Base-by-base conservation (phyloP, 2,329 filamentous ascomycete species). In the Zymoseptoria brevis region DNA sequence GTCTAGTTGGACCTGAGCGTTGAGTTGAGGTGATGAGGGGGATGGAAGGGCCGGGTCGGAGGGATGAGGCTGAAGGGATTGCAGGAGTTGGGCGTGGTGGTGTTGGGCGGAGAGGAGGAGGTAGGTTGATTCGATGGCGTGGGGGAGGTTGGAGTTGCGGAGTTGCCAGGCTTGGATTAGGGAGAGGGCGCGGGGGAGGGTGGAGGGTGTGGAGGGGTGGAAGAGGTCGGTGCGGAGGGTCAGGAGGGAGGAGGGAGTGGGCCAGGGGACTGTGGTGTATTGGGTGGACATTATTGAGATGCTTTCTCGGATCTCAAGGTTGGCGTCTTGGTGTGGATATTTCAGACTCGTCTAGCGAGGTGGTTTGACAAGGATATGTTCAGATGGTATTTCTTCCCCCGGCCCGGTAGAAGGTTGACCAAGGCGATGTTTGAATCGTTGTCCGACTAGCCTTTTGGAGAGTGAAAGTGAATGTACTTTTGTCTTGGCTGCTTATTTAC, bases 111-210 rank as follows among this genome's bases (percentile, higher is more conserved):
- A 84, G 65, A 83, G 83, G 60, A 94, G 77, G 62, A 90, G 81
- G 2, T 87, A 87, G 50, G 89, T 92, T 41, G 87, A 88, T 75
- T 93, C 89, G 57, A 93, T 82, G 74, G 90, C 80, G 75, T 93
- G 87, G 57, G 89, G 89, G 62, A 90, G 87, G 67, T 84, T 84
- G 11, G 35, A 45, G 64, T 86, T 86, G 71, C 87, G 83, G 68
- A 87, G 81, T 80, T 87, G 84, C 87, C 87, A 85, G 56, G 69
- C 65, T 59, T 68, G 64, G 45, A 78, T 73, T 66, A 74, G 73
- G 59, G 72, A 67, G 48, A 78, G 72, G 21, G 75, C 76, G 45
- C 66, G 66, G 58, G 71, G 68, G 55, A 72, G 72, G 60, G 69
- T 65, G 24, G 65, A 61, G 50, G 60, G 58, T 67, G 50, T 66